Evolutionary conservation across 306 rosid genomes (phyloP), one percentile per base, ranked within the genome.

Genomic region (Fragaria nilgerrensis): DNA sequence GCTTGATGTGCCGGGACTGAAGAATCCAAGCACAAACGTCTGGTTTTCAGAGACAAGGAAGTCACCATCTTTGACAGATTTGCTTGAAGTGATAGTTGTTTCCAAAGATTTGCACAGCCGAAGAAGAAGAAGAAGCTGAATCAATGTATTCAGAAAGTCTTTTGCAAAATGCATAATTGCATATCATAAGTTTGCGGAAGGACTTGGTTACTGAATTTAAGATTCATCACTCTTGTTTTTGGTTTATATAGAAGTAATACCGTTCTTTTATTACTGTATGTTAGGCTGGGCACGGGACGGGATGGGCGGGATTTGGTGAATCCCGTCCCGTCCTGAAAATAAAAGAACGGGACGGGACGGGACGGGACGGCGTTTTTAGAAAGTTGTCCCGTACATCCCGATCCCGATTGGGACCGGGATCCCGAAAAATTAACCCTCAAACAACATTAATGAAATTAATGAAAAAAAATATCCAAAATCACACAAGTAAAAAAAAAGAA

Each of bases 21-120:
- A 92, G 84, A 90, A 92, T 23, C 96, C 92, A 44, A 92, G 87
- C 6, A 81, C 94, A 39, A 87, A 90, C n/a, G 72, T 88, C 29
- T 80, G 81, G 16, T 47, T 78, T 3, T 29, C 44, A 45, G 97
- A 91, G 75, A 86, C 71, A 75, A 89, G 75, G 59, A 84, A 85
- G 41, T 77, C 82, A 32, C 87, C 89, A 75, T 91, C 93, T 84
- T 36, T 80, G 12, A 91, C 13, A 3, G 88, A 47, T 3, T 86
- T 82, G 70, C 58, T 52, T 19, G 23, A 52, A 52, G 0, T 52
- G 58, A 19, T 52, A 7, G 23, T 52, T 52, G 62, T 81, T 66
- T 84, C 77, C 27, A 50, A 69, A 32, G 74, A 67, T 48, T 27
- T 11, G 72, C 58, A 52, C 10, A 52, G 23, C 23, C 0, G 58